These are phyloP conservation scores for Chara braunii DNA, from an alignment of 139 green algal genomes.

Conservation along the genomic window DNA sequence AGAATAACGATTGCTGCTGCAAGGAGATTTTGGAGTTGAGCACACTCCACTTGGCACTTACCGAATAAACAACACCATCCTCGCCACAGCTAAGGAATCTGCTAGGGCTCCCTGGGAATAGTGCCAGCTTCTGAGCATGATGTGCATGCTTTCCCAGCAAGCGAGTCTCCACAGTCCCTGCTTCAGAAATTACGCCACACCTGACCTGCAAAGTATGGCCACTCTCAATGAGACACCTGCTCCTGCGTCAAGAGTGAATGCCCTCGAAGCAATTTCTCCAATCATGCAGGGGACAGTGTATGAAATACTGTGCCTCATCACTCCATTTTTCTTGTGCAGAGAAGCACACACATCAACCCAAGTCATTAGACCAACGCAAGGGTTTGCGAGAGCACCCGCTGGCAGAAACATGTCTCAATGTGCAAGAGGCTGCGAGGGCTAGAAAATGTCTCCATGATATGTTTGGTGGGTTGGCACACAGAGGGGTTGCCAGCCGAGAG, in stretches of 20 bases:
- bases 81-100: conserved; percentile 50
- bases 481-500: no score
- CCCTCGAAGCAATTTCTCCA: no score
- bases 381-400: no score
- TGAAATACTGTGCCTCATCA: no score
- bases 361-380: no score
- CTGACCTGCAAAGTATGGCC: conserved; percentile 38
- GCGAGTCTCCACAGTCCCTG: conserved; percentile 35
- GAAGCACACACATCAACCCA: no score
- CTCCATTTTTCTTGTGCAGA: no score
- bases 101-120: conserved; percentile 36
- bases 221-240: background rate
- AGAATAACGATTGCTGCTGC: background rate
- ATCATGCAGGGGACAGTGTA: no score
- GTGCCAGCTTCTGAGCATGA: conserved; percentile 50
- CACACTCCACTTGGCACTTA: conserved; percentile 14
- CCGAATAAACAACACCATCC: conserved; percentile 50
- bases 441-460: no score
- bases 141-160: conserved; percentile 37
- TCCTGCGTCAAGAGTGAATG: background rate
- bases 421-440: no score
- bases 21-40: background rate
- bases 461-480: no score
- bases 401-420: no score
- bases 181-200: conserved; percentile 31